Percentiles rank a stretch among this genome's conserved stretches.
Conservation (phyloP, 2,329 filamentous ascomycete genomes). For the Neopestalotiopsis rosae region DNA sequence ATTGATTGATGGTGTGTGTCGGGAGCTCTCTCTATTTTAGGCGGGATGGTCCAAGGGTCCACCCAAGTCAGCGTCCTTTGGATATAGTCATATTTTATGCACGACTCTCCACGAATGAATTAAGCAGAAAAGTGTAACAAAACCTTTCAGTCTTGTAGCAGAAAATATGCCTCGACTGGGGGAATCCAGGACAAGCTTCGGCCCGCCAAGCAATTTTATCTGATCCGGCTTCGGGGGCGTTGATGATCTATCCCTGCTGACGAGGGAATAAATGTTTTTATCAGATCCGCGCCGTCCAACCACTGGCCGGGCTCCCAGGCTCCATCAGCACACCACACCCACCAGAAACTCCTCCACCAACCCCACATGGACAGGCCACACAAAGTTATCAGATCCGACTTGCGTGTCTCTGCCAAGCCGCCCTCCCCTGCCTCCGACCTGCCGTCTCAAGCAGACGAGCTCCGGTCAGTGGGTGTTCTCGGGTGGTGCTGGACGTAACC, state of each 20-base stretch:
- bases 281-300: slow-evolving; percentile 19
- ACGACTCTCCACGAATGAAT: background rate
- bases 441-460: slow-evolving; percentile 17
- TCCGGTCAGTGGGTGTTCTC: background rate
- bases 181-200: slow-evolving; percentile 6
- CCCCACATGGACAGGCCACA: slow-evolving; percentile 24
- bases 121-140: background rate
- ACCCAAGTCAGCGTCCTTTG: background rate
- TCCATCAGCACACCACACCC: background rate
- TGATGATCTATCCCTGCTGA: slow-evolving; percentile 8
- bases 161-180: background rate
- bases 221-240: slow-evolving; percentile 16
- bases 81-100: background rate
- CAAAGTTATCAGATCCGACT: slow-evolving; percentile 45
- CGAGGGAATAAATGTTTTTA: slow-evolving; percentile 18
- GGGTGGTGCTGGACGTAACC: background rate
- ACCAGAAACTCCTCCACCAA: background rate
- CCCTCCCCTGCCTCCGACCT: slow-evolving; percentile 14
- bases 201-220: slow-evolving; percentile 22
- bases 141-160: background rate
- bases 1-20: background rate
- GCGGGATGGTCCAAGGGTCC: background rate
- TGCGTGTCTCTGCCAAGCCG: slow-evolving; percentile 33
- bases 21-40: background rate
- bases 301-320: background rate